Evolutionary conservation across 306 rosid species (phyloP).

Genomic region (Coriaria nepalensis): DNA sequence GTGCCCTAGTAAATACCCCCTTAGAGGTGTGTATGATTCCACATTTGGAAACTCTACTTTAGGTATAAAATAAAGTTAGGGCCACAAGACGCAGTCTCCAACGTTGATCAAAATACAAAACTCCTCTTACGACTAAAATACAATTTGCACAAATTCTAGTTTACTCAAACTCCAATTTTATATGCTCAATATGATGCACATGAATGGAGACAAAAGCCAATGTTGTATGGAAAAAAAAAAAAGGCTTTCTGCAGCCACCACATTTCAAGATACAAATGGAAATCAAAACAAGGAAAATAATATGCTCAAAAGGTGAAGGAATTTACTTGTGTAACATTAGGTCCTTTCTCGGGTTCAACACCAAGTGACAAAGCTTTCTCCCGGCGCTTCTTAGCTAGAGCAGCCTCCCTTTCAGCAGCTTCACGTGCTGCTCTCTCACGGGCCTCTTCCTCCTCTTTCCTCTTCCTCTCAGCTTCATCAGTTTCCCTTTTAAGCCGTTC

Average conservation of each 20-base stretch:
- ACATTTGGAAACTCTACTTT: too few relatives aligned
- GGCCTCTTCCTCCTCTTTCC: constrained; percentile 82
- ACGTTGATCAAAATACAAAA: too few relatives aligned
- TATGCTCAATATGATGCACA: too few relatives aligned
- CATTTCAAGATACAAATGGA: not conserved
- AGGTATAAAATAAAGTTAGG: too few relatives aligned
- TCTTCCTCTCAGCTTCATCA: constrained; percentile 84
- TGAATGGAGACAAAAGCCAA: too few relatives aligned
- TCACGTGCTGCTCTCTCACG: constrained; percentile 72
- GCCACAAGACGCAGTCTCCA: too few relatives aligned
- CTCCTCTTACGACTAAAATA: too few relatives aligned
- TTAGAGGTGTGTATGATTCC: too few relatives aligned
- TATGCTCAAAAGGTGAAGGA: constrained; percentile 4
- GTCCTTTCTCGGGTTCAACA: constrained; percentile 89
- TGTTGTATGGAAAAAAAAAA: not conserved
- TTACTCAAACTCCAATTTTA: too few relatives aligned
- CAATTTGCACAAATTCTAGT: too few relatives aligned
- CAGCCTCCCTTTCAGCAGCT: constrained; percentile 85
- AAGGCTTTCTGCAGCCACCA: not conserved
- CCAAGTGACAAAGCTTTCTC: constrained; percentile 81
- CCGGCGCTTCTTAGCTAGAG: constrained; percentile 59
- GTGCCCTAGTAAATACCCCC: too few relatives aligned
- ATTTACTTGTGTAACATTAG: constrained; percentile 71
- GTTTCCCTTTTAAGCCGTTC: constrained; percentile 92
- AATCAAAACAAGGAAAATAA: constrained; percentile 5